Evolutionary conservation across 2,329 filamentous ascomycete genomes (phyloP).

Genomic region (Emericellopsis atlantica): DNA sequence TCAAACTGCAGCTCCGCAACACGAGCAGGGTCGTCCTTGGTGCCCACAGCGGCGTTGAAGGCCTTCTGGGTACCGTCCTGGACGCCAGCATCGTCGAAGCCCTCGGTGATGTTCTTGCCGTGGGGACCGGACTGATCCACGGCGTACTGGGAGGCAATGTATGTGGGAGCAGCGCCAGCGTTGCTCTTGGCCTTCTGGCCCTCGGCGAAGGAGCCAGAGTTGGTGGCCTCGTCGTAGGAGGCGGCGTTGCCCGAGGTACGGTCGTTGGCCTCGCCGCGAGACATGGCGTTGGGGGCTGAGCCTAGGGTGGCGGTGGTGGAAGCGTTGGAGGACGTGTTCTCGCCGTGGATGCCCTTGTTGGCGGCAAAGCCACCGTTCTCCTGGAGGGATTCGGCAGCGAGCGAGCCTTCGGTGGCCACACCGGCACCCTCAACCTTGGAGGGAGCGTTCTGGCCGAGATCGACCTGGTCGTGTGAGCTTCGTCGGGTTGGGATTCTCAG

Average conservation of each 20-base stretch:
- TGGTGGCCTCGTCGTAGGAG: constrained; percentile 2
- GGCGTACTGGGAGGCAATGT: constrained; percentile 20
- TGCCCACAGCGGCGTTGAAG: constrained; percentile 29
- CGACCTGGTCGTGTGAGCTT: constrained; percentile 24
- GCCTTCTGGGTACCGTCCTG: constrained; percentile 24
- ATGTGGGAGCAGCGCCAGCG: constrained; percentile 20
- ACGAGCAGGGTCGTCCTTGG: constrained; percentile 31
- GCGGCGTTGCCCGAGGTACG: constrained; percentile 23
- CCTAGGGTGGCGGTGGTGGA: neutral
- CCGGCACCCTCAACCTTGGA: constrained; percentile 49
- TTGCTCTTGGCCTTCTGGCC: constrained; percentile 4
- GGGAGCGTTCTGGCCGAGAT: constrained; percentile 32
- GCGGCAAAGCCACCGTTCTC: constrained; percentile 45
- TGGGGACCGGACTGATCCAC: constrained; percentile 21
- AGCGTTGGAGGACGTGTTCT: constrained; percentile 11
- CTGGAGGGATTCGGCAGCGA: constrained; percentile 60
- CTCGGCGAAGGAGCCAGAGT: constrained; percentile 4
- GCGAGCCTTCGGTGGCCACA: constrained; percentile 51
- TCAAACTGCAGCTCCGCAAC: constrained; percentile 30
- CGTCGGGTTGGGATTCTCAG: neutral
- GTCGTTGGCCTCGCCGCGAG: constrained; percentile 26
- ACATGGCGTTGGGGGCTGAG: neutral
- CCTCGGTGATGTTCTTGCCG: constrained; percentile 28
- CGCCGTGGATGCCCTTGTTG: constrained; percentile 35
- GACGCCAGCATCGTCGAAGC: constrained; percentile 17